Base-by-base conservation (phyloP, 129 eudicot genomes). In the Mikania micrantha region DNA sequence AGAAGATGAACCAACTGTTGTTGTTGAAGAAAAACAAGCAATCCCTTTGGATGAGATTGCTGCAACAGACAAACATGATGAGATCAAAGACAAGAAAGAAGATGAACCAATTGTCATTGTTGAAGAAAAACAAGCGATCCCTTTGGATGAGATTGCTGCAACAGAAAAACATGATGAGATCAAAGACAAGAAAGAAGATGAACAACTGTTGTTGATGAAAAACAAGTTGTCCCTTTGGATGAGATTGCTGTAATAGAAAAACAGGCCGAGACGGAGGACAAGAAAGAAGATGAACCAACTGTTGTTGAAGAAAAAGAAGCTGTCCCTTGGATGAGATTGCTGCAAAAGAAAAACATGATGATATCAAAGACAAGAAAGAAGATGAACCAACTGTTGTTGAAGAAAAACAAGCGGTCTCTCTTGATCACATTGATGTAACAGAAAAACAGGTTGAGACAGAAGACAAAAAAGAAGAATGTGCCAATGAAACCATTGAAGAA, bases 301-400 rank as follows among this genome's bases (percentile, higher is more conserved):
- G 70, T 17, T 42, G 35, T 60, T 48, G 35, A 12, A 4, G 79
- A 67, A 20, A 64, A 60, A 64, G n/a, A 25, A 22, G 13, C 64
- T 0, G 70, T 73, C 22, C 77, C 79, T 25, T 58, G n/a, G 45
- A 82, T 2, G 77, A 62, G 64, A 73, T 73, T 21, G 77, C 32
- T 24, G 1, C 10, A 15, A 60, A 12, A 13, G 11, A 59, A n/a
- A 71, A 71, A 52, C 36, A 54, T 24, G 59, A 44, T 40, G 45
- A 64, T 5, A 36, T 25, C n/a, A 63, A 34, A 24, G 50, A 67
- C 41, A 32, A 59, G 69, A 73, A 41, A 73, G 79, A 63, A 41
- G 69, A 76, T 61, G 36, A 32, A 32, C 6, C 36, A 32, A 4
- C 36, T 32, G 38, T 13, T 10, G 64, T 53, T 8, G 47, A 57